These are phyloP conservation scores for Parachaetomium inaequale DNA, from an alignment of 495 filamentous ascomycete genomes.

Conservation along the genomic window DNA sequence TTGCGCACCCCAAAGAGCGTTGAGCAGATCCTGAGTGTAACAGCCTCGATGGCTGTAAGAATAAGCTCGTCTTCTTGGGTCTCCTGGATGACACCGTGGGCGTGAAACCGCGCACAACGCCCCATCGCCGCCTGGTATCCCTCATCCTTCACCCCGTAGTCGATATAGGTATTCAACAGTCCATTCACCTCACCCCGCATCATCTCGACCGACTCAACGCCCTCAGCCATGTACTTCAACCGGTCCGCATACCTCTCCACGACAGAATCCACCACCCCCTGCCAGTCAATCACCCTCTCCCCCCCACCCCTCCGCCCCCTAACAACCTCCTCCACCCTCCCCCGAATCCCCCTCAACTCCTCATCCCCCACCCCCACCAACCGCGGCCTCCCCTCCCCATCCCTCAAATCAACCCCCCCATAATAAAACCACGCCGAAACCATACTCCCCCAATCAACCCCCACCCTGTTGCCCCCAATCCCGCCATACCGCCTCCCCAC, in stretches of 20 bases:
- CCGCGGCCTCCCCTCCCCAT: constrained; percentile 29
- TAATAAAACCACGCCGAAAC: constrained; percentile 58
- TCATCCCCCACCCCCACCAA: constrained; percentile 36
- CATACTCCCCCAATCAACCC: constrained; percentile 59
- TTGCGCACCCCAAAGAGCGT: constrained; percentile 44
- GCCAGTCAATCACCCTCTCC: constrained; percentile 51
- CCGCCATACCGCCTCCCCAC: constrained; percentile 56
- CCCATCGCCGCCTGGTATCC: constrained; percentile 39
- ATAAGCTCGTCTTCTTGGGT: constrained; percentile 39
- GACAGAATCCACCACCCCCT: constrained; percentile 58
- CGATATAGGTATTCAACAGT: constrained; percentile 50
- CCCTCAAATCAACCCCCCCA: constrained; percentile 28
- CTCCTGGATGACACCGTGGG: constrained; percentile 14
- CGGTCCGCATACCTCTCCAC: constrained; percentile 54
- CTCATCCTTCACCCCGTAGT: constrained; percentile 39
- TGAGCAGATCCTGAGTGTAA: constrained; percentile 50
- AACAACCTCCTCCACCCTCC: constrained; percentile 43
- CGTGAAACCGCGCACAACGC: constrained; percentile 52
- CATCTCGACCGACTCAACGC: constrained; percentile 31
- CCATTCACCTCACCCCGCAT: constrained; percentile 46
- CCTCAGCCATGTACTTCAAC: constrained; percentile 46
- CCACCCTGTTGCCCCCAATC: constrained; percentile 52
- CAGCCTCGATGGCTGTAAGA: constrained; percentile 42
- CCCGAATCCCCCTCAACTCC: constrained; percentile 42
- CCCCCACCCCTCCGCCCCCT: constrained; percentile 15